phyloP scores from a whole-genome alignment of 139 green algal species.

The Eudorina sp. region DNA sequence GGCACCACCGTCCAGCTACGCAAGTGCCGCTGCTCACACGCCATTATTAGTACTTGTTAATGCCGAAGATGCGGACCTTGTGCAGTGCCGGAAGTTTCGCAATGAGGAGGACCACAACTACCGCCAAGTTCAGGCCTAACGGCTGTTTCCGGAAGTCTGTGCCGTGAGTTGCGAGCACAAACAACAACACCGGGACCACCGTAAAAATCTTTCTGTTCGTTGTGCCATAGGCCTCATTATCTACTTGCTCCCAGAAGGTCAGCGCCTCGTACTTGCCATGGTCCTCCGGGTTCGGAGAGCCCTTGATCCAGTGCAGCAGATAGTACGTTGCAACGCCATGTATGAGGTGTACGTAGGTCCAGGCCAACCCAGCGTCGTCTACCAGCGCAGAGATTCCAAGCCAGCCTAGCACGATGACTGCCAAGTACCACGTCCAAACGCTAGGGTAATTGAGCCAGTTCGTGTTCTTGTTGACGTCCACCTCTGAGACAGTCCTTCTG shows the following conservation, averaged over 20 bases:
- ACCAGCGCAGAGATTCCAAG: constrained; percentile 75
- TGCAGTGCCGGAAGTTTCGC: constrained; percentile 92
- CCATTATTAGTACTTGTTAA: constrained; percentile 61
- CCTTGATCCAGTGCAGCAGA: constrained; percentile 93
- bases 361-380: constrained; percentile 86
- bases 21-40: background rate
- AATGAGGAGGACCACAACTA: constrained; percentile 85
- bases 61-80: constrained; percentile 72
- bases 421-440: constrained; percentile 87
- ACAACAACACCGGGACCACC: constrained; percentile 84
- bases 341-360: constrained; percentile 90
- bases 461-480: constrained; percentile 82
- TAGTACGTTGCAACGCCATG: constrained; percentile 89
- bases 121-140: constrained; percentile 86
- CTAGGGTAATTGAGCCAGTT: constrained; percentile 83
- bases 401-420: constrained; percentile 79
- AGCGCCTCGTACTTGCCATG: constrained; percentile 89
- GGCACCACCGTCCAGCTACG: too few relatives aligned
- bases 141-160: constrained; percentile 90
- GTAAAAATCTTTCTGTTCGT: constrained; percentile 92
- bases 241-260: constrained; percentile 94
- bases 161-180: constrained; percentile 87
- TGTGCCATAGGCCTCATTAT: constrained; percentile 78
- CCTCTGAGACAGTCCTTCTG: constrained; percentile 46
- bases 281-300: constrained; percentile 79